phyloP scores from a whole-genome alignment of 768 basidiomycete species.

The Phanerodontia chrysosporium region DNA sequence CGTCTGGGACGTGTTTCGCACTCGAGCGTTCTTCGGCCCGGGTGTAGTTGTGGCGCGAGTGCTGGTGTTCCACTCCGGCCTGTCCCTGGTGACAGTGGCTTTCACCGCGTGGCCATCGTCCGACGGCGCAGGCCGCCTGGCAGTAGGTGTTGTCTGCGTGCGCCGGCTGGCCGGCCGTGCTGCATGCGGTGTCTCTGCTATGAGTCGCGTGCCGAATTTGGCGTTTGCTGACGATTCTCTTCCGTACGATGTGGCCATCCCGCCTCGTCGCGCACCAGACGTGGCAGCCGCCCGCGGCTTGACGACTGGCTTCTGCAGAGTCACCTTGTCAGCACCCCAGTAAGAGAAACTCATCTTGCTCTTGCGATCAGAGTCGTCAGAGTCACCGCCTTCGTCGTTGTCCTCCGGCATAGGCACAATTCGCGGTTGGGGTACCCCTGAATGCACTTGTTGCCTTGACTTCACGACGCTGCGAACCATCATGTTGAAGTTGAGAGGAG shows the following conservation, averaged over 20 bases:
- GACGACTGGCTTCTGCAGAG: constrained; percentile 72
- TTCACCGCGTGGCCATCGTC: constrained; percentile 64
- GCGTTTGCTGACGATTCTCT: constrained; percentile 86
- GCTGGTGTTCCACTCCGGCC: constrained; percentile 65
- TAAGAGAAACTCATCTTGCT: constrained; percentile 94
- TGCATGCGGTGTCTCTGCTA: constrained; percentile 52
- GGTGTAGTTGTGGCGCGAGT: constrained; percentile 37
- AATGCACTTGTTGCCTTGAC: constrained; percentile 58
- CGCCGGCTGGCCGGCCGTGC: constrained; percentile 64
- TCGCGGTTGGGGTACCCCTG: constrained; percentile 50
- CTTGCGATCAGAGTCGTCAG: constrained; percentile 84
- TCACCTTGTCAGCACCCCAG: constrained; percentile 90
- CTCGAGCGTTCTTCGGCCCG: constrained; percentile 45
- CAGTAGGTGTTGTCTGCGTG: constrained; percentile 42
- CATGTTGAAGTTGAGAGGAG: constrained; percentile 6
- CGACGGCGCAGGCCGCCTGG: constrained; percentile 36
- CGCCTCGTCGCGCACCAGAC: constrained; percentile 27
- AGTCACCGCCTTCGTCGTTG: constrained; percentile 54
- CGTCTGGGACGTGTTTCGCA: constrained; percentile 70
- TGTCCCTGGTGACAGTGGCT: constrained; percentile 63
- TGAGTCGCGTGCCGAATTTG: constrained; percentile 83
- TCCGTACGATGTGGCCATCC: constrained; percentile 54
- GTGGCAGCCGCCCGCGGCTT: constrained; percentile 38
- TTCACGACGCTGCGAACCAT: constrained; percentile 54
- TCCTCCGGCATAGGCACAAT: constrained; percentile 69